Evolutionary conservation across 176 grass and related monocot genomes (phyloP).

Genomic region (Oryza meyeriana): DNA sequence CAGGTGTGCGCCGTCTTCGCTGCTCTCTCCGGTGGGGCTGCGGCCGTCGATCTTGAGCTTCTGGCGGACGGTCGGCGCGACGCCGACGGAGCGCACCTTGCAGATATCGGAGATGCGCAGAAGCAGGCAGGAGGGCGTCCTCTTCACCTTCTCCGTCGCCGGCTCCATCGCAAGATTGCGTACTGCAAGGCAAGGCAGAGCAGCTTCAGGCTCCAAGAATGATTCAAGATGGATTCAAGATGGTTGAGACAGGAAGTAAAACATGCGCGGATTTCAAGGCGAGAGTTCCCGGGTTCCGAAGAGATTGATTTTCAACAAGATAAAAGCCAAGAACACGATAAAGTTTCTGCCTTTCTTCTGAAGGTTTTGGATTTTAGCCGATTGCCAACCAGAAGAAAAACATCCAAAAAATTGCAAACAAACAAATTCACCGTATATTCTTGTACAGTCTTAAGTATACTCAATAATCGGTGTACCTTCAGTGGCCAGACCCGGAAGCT

Average conservation of each 20-base stretch:
- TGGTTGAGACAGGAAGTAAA: slow-evolving; percentile 45
- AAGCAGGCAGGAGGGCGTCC: slow-evolving; percentile 34
- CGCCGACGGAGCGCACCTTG: slow-evolving; percentile 62
- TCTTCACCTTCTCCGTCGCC: slow-evolving; percentile 34
- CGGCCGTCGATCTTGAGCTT: slow-evolving; percentile 42
- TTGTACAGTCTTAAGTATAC: too few relatives aligned
- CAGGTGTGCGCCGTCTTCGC: slow-evolving; percentile 26
- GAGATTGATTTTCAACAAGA: neutral
- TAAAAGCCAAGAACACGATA: slow-evolving; percentile 25
- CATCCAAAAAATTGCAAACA: neutral
- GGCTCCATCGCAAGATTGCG: slow-evolving; percentile 51
- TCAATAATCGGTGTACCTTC: neutral
- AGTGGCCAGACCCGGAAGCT: neutral
- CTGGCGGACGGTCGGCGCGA: slow-evolving; percentile 18
- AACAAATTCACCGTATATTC: slow-evolving; percentile 2
- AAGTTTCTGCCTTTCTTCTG: neutral
- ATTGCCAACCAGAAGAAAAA: neutral
- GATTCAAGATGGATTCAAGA: slow-evolving; percentile 32
- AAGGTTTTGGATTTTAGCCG: neutral
- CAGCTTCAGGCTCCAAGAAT: neutral
- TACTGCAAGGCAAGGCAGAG: neutral
- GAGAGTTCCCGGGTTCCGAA: slow-evolving; percentile 5
- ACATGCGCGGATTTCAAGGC: neutral
- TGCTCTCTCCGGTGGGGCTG: slow-evolving; percentile 28
- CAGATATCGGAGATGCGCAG: slow-evolving; percentile 67